A percentile compares a stretch with the other conserved stretches of the same genome.
These are phyloP conservation scores for Yamadazyma dendronema DNA, from an alignment of 1,139 yeast species.

Conservation along the genomic window DNA sequence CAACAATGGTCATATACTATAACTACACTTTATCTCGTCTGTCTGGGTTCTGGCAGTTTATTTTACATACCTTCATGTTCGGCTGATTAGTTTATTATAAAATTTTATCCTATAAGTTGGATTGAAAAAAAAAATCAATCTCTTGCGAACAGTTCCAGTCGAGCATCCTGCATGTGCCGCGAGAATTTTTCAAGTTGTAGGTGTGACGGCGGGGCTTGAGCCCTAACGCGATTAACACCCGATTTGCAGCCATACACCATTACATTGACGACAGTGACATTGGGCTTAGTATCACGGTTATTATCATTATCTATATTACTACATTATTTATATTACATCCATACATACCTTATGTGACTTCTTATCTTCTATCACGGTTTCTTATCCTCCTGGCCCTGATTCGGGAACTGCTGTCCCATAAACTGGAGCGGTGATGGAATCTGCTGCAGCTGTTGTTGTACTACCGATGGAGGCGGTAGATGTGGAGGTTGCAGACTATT, in stretches of 20 bases:
- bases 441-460: conserved; percentile 11
- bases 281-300: too few relatives aligned
- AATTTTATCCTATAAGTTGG: conserved; percentile 9
- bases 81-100: conserved; percentile 8
- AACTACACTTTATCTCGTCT: background rate
- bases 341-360: background rate
- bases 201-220: conserved; percentile 1
- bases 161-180: too few relatives aligned
- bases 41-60: background rate
- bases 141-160: conserved; percentile 34
- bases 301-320: background rate
- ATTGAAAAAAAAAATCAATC: conserved; percentile 33
- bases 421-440: conserved; percentile 16
- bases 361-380: conserved; percentile 2
- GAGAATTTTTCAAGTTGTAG: too few relatives aligned
- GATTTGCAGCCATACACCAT: too few relatives aligned
- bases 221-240: too few relatives aligned
- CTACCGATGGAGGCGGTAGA: conserved; percentile 6
- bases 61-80: conserved; percentile 16
- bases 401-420: conserved; percentile 12
- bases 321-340: background rate
- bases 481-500: background rate
- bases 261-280: too few relatives aligned
- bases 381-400: conserved; percentile 8
- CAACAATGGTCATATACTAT: too few relatives aligned